Evolutionary conservation across 2,329 filamentous ascomycete species (phyloP), one percentile per base, ranked within the genome.

Genomic region (Tolypocladium endophyticum): DNA sequence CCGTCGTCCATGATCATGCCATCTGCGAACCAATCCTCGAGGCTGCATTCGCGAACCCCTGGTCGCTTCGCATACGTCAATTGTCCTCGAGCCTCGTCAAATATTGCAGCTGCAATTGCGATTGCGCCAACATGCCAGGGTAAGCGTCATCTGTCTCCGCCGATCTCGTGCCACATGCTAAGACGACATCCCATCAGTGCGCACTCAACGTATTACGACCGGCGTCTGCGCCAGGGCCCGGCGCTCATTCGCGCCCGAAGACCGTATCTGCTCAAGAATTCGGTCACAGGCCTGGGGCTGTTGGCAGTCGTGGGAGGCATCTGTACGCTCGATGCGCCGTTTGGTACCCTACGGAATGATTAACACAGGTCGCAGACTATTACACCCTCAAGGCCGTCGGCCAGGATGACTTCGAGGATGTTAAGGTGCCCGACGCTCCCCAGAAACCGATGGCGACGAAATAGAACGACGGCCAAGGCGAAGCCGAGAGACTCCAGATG

Each of bases 321-420:
- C 67, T 99, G 94, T 99, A 84, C 64, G 90, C 84, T n/a, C n/a
- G 58, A 45, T 56, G 47, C 33, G n/a, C 4, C 23, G 16, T 23
- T 9, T 14, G 1, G 12, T 14, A 11, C 41, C 2, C 9, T 28
- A 16, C 14, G 7, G 16, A 6, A 14, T n/a, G 16, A 55, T 66
- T 68, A 60, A 69, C 59, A 41, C 33, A 23, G 53, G 20, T 20
- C 6, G 54, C 60, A 85, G 83, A 85, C 68, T 76, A 76, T 65
- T 85, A 85, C 70, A 85, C 83, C 4, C 88, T 99, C 71, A 84
- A 81, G 65, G 91, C 90, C 59, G 89, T 99, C 70, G 91, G 93
- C 52, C 94, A 97, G 76, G 94, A 97, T 74, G 90, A 97, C 66
- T 99, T 99, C 77, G 90, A 92, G 60, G 94, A 99, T 72, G 92